phyloP scores from a whole-genome alignment of 306 rosid genomes.

The Calophaca sinica region DNA sequence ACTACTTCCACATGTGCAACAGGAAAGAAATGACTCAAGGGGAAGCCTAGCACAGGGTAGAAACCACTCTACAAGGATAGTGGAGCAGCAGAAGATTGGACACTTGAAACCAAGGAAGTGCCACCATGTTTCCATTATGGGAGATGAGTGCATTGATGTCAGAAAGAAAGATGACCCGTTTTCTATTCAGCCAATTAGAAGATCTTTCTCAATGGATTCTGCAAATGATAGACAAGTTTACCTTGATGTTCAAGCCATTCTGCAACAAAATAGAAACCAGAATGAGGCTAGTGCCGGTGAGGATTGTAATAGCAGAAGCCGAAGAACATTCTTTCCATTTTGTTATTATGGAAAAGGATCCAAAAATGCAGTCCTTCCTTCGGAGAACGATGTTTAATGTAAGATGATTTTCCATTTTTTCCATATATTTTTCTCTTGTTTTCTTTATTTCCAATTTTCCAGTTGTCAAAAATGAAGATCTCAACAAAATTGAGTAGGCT shows the following conservation, averaged over 20 bases:
- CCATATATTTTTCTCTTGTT: constrained; percentile 2
- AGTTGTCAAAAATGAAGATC: constrained; percentile 33
- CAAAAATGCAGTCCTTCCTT: constrained; percentile 63
- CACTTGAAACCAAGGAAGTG: constrained; percentile 54
- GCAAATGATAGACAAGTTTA: constrained; percentile 65
- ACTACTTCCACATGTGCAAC: constrained; percentile 46
- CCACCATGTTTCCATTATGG: constrained; percentile 71
- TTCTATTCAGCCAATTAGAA: constrained; percentile 61
- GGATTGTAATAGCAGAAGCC: constrained; percentile 54
- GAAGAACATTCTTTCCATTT: constrained; percentile 76
- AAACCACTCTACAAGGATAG: constrained; percentile 50
- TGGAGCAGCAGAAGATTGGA: constrained; percentile 33
- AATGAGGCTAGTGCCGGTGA: constrained; percentile 58
- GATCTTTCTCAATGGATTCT: constrained; percentile 88
- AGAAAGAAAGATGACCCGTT: constrained; percentile 69
- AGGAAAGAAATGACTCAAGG: constrained; percentile 50
- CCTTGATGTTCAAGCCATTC: constrained; percentile 58
- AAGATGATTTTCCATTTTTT: not conserved
- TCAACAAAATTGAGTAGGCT: not conserved
- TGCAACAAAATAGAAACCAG: constrained; percentile 44
- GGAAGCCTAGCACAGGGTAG: constrained; percentile 41
- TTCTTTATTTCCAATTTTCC: not conserved
- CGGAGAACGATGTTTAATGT: constrained; percentile 55
- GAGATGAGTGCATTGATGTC: constrained; percentile 74
- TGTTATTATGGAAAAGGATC: constrained; percentile 62